Conservation (phyloP, 192 early-diverging fungal genomes). For the Linnemannia hyalina region DNA sequence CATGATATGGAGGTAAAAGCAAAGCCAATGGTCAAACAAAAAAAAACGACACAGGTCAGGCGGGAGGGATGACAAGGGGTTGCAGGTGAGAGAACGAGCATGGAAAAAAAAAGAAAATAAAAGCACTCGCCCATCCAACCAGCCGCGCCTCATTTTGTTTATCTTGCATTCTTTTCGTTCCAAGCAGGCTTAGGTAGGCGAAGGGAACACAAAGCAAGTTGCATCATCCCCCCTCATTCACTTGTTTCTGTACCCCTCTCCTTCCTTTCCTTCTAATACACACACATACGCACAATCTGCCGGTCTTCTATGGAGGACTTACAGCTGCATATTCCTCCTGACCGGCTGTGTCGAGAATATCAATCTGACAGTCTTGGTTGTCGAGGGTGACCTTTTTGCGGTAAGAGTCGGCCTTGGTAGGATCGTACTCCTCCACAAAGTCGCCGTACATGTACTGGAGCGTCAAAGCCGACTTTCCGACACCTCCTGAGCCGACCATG, state of each 20-base stretch:
- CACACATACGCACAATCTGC: no score
- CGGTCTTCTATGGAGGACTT: slow-evolving; percentile 33
- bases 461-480: slow-evolving; percentile 91
- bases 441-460: slow-evolving; percentile 94
- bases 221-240: not conserved
- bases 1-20: not conserved
- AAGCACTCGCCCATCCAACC: slow-evolving; percentile 3
- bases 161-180: not conserved
- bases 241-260: not conserved
- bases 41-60: slow-evolving; percentile 1
- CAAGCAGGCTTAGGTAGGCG: not conserved
- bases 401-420: slow-evolving; percentile 93
- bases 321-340: slow-evolving; percentile 93
- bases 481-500: slow-evolving; percentile 93
- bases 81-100: not conserved
- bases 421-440: slow-evolving; percentile 96
- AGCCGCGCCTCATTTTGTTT: not conserved
- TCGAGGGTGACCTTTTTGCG: slow-evolving; percentile 85
- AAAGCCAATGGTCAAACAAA: not conserved
- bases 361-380: slow-evolving; percentile 84
- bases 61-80: not conserved
- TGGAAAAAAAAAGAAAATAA: not conserved
- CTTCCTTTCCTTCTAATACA: not conserved
- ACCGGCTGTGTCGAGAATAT: slow-evolving; percentile 91
- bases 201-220: slow-evolving; percentile 1